Evolutionary conservation across 1,284 basidiomycete genomes (phyloP), one percentile per base, ranked within the genome.

Genomic region (Pulveroboletus sp.): DNA sequence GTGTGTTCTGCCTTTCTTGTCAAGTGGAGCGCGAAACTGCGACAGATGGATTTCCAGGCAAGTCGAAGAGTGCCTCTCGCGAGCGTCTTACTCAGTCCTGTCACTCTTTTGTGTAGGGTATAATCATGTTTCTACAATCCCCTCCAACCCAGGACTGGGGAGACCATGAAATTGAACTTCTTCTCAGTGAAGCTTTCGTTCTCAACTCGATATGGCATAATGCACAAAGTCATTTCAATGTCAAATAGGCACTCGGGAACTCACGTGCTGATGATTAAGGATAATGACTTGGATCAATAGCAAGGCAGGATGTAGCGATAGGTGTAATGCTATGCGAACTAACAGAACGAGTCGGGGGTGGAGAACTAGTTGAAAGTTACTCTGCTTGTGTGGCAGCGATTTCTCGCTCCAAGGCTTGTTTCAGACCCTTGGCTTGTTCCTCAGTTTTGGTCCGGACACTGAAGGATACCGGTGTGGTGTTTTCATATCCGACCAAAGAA

Each of bases 121-220:
- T 98, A 73, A 99, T 99, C 74, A 98, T 99, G 91, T 99, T 98
- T 77, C 81, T 99, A 4, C 96, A 99, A 75, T 93, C 92, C 5
- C 81, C 98, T 6, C 96, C 97, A 11, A 99, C 96, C 3, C 92
- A 96, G 67, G 83, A 84, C 50, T 99, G 97, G 96, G 86, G 86
- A 7, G 96, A 99, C 73, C 89, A 95, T 67, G 95, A 99, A 71
- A 90, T 98, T 44, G 95, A 98, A 71, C 84, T 98, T 74, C 83
- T 99, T 18, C 83, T 99, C 43, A 94, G 92, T 66, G 94, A 98
- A 74, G 96, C 97, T 10, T 99, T 97, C 69, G 92, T 98, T 51
- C 86, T 96, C 64, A 94, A 91, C 69, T 92, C 89, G 24, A 90
- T 92, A 67, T 96, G 94, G 94, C 91, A 94, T 65, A 94, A 95